Evolutionary conservation across 106 monocot species (phyloP), one percentile per base, ranked within the genome.

Genomic region (Iris macrosiphon): DNA sequence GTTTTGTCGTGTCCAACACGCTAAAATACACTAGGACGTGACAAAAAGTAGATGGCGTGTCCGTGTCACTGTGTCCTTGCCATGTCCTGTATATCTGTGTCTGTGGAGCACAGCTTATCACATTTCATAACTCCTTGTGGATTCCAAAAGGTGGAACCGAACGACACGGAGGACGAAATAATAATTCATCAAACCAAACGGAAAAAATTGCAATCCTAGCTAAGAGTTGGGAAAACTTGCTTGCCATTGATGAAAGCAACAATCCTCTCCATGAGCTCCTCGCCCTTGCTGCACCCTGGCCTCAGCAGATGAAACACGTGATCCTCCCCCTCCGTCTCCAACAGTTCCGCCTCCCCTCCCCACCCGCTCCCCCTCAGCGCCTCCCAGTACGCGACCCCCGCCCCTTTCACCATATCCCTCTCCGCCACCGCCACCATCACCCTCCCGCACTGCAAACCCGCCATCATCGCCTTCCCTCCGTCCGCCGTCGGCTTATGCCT

Each of bases 291-390:
- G 1, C 16, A 28, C 33, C 26, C 43, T 7, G 44, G 59, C n/a
- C 31, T 42, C 6, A 9, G 7, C 7, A 59, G 30, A 19, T 42
- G 42, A 24, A 59, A 59, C 7, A 24, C 40, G 20, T 64, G 64
- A 9, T 21, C 64, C 5, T 11, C 64, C 2, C 10, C 41, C 4
- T n/a, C 16, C 10, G 20, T 19, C 1, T 64, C 64, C 7, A 52
- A 3, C n/a, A 64, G 16, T 16, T 64, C 41, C 40, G 11, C 40
- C 27, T 19, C 31, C 18, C 64, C 64, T 14, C 7, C 27, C 64
- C 64, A 64, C 41, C 64, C 42, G 30, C 64, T 52, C 20, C 28
- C 10, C 64, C 13, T 52, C 64, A 64, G 19, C 21, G 7, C 7
- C 16, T 64, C 52, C 21, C 31, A 64, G 10, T 64, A 64, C 28